Evolutionary conservation across 2,329 filamentous ascomycete genomes (phyloP).

Genomic region (Thielaviopsis ethacetica): DNA sequence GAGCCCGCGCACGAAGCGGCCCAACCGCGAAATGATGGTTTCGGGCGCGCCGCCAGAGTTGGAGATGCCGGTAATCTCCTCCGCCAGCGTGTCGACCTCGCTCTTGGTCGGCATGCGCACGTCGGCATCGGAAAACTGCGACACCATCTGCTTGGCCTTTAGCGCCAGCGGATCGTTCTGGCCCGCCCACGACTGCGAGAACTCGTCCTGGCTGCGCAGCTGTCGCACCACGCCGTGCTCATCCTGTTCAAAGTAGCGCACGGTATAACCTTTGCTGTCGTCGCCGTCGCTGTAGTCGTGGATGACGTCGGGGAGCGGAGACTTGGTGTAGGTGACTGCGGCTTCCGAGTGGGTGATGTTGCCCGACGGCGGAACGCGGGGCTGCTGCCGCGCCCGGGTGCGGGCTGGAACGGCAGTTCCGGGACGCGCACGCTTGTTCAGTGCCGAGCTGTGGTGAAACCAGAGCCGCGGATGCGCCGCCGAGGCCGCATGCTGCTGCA

Average conservation of each 20-base stretch:
- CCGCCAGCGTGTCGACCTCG: conserved; percentile 16
- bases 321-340: conserved; percentile 5
- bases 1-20: conserved; percentile 8
- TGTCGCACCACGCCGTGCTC: conserved; percentile 18
- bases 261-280: conserved; percentile 7
- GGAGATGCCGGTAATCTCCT: conserved; percentile 4
- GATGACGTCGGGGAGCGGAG: conserved; percentile 10
- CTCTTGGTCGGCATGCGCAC: conserved; percentile 13
- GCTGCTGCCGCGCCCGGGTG: background rate
- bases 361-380: background rate
- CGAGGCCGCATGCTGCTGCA: background rate
- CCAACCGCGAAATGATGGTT: conserved; percentile 8
- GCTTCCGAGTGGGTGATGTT: conserved; percentile 4
- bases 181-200: conserved; percentile 23
- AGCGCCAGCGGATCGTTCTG: conserved; percentile 15
- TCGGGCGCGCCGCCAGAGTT: conserved; percentile 6
- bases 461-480: background rate
- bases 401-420: background rate
- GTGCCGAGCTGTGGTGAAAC: conserved; percentile 1
- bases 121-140: conserved; percentile 9
- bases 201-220: conserved; percentile 24
- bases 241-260: conserved; percentile 28
- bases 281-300: conserved; percentile 8
- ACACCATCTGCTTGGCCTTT: conserved; percentile 5
- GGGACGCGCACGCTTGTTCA: conserved; percentile 2